Conservation (phyloP, 768 basidiomycete genomes). For the Auriscalpium microsporum region DNA sequence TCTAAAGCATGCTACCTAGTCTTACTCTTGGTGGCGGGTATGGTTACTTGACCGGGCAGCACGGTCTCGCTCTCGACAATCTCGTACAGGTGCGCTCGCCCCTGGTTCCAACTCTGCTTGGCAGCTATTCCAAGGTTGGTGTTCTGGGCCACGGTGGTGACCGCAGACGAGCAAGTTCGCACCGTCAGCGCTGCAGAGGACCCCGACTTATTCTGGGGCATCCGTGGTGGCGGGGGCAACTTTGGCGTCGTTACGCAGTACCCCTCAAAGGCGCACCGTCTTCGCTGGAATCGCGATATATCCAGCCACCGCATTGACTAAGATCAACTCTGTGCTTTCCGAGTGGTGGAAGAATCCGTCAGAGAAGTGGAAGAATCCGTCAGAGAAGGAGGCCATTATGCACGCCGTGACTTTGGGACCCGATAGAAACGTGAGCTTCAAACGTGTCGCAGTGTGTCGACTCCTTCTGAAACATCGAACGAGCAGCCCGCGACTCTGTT, state of each 20-base stretch:
- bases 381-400: conserved; percentile 2
- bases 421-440: conserved; percentile 7
- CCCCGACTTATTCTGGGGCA: conserved; percentile 39
- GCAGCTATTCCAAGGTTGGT: background rate
- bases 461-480: conserved; percentile 17
- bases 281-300: conserved; percentile 13
- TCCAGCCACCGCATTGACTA: background rate
- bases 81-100: conserved; percentile 23
- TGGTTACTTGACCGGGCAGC: conserved; percentile 10
- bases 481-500: conserved; percentile 9
- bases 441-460: background rate
- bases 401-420: conserved; percentile 1
- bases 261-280: conserved; percentile 20
- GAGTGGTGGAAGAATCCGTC: background rate
- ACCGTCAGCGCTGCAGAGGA: conserved; percentile 19
- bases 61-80: conserved; percentile 40
- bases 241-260: conserved; percentile 50
- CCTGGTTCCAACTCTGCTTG: conserved; percentile 15
- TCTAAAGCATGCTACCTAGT: background rate
- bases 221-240: conserved; percentile 42
- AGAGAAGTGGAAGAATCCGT: conserved; percentile 5
- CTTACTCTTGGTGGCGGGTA: conserved; percentile 15
- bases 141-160: conserved; percentile 32
- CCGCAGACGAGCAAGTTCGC: conserved; percentile 32
- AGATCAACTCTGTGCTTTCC: background rate